Evolutionary conservation across 176 grass and related monocot genomes (phyloP).

Genomic region (Avena insularis): DNA sequence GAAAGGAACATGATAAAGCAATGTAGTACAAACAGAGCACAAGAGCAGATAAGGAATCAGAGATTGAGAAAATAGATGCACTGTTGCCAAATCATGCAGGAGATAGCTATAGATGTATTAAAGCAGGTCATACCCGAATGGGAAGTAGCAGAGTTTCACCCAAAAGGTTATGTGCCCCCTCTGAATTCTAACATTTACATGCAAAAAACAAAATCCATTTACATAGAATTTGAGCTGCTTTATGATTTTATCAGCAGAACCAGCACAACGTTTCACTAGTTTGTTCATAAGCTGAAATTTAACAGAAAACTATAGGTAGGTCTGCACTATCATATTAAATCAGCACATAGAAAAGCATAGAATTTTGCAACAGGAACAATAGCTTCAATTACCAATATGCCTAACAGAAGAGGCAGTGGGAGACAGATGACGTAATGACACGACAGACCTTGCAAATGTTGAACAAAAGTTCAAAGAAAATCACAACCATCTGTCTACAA

Average conservation of each 20-base stretch:
- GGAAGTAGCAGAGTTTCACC: slow-evolving; percentile 6
- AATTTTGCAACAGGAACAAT: not conserved
- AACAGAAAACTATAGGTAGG: not conserved
- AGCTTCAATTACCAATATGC: not conserved
- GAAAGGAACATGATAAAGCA: slow-evolving; percentile 11
- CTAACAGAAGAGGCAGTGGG: not conserved
- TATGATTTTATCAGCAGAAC: slow-evolving; percentile 11
- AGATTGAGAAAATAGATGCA: not conserved
- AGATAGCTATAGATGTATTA: not conserved
- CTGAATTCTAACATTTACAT: not conserved
- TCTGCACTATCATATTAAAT: not conserved
- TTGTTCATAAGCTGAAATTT: not conserved
- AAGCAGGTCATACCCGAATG: not conserved
- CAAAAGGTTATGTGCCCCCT: not conserved
- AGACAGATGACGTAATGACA: not conserved
- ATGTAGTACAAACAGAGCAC: not conserved
- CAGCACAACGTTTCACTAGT: not conserved
- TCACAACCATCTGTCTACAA: slow-evolving; percentile 16
- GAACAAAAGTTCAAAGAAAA: not conserved
- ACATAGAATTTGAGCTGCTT: not conserved
- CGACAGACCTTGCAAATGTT: not conserved
- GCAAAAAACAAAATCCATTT: slow-evolving; percentile 17
- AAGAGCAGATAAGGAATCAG: not conserved
- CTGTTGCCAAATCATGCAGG: not conserved
- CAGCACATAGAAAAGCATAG: not conserved